Evolutionary conservation across 2,329 filamentous ascomycete species (phyloP).

Genomic region (Pseudogymnoascus sp.): DNA sequence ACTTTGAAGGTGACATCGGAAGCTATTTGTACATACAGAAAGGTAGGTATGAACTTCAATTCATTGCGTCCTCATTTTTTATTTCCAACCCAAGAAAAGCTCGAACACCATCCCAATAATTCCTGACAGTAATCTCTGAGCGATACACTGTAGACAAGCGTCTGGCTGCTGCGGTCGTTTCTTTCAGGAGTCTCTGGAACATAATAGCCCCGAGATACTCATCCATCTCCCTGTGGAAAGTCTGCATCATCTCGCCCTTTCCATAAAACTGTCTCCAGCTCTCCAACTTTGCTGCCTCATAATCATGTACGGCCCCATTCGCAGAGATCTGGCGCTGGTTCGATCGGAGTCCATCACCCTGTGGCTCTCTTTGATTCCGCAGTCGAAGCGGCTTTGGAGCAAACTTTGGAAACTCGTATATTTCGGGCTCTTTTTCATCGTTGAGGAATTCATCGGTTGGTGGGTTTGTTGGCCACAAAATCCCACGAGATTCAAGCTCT

Average conservation of each 20-base stretch:
- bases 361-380: neutral
- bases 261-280: neutral
- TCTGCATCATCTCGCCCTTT: neutral
- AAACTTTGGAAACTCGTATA: neutral
- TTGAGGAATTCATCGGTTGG: neutral
- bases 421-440: neutral
- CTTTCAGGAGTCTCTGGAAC: neutral
- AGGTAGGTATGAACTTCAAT: neutral
- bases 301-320: neutral
- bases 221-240: neutral
- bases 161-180: neutral
- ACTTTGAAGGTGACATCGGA: neutral
- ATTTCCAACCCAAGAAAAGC: neutral
- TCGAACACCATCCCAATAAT: neutral
- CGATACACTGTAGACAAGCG: neutral
- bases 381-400: neutral
- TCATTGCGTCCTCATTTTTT: neutral
- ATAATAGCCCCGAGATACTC: neutral
- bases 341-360: neutral
- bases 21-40: conserved; percentile 2
- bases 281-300: conserved; percentile 2
- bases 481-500: neutral
- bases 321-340: neutral
- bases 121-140: neutral
- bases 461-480: neutral